Conservation (phyloP, 2,329 filamentous ascomycete species). For the Colletotrichum sp. region DNA sequence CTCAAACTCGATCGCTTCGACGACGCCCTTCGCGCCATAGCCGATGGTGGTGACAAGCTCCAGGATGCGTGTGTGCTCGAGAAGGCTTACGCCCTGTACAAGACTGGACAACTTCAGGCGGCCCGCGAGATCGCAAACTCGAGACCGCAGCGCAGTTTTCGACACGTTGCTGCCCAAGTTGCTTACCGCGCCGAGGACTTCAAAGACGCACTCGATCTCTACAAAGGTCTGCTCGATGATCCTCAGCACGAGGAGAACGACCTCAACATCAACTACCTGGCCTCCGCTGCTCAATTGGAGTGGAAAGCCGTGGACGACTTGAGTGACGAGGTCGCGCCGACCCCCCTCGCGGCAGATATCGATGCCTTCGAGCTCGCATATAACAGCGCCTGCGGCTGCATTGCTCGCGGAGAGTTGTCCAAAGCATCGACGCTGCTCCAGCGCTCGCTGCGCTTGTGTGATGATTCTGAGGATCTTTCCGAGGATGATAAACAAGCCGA, state of each 20-base stretch:
- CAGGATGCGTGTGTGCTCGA: slow-evolving; percentile 69
- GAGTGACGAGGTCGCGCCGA: slow-evolving; percentile 24
- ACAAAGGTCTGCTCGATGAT: slow-evolving; percentile 63
- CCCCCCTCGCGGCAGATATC: slow-evolving; percentile 63
- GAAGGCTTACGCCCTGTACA: slow-evolving; percentile 85
- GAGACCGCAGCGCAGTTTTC: slow-evolving; percentile 39
- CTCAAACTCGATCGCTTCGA: slow-evolving; percentile 84
- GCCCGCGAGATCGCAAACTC: slow-evolving; percentile 51
- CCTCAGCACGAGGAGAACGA: slow-evolving; percentile 67
- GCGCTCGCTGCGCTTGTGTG: slow-evolving; percentile 73
- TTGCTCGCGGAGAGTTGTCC: slow-evolving; percentile 71
- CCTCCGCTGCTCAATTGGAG: slow-evolving; percentile 73
- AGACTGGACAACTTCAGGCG: slow-evolving; percentile 71
- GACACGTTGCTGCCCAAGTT: slow-evolving; percentile 67
- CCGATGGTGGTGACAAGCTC: slow-evolving; percentile 65
- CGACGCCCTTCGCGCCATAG: slow-evolving; percentile 74
- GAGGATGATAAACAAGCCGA: slow-evolving; percentile 79
- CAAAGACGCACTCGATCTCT: slow-evolving; percentile 67
- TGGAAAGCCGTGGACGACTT: slow-evolving; percentile 65
- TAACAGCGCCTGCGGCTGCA: slow-evolving; percentile 77
- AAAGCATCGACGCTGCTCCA: slow-evolving; percentile 72
- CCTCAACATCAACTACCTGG: slow-evolving; percentile 76
- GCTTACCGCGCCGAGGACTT: slow-evolving; percentile 81
- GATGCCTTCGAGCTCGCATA: slow-evolving; percentile 84
- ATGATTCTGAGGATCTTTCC: slow-evolving; percentile 73